A percentile compares a stretch with the other conserved stretches of the same genome.
phyloP scores from a whole-genome alignment of 2,329 filamentous ascomycete species.

The Thielaviopsis euricoi region DNA sequence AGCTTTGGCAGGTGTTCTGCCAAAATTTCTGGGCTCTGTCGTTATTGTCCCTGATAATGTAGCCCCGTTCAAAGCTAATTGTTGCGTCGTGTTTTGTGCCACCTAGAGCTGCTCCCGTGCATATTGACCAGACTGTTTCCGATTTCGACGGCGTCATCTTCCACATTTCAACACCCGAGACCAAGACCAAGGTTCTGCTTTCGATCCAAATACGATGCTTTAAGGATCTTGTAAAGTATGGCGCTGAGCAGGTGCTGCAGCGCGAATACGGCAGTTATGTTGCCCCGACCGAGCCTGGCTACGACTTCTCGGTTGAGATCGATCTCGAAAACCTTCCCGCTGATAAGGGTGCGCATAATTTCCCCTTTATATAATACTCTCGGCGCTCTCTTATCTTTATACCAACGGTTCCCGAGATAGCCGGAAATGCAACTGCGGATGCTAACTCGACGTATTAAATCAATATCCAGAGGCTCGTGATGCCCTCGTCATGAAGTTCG shows the following conservation, averaged over 20 bases:
- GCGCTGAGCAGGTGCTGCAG: constrained; percentile 77
- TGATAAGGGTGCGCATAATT: constrained; percentile 43
- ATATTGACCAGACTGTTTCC: constrained; percentile 95
- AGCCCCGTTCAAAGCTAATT: neutral
- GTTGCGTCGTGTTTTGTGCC: constrained; percentile 14
- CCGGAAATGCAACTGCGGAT: neutral
- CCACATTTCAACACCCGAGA: constrained; percentile 90
- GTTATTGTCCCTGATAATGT: neutral
- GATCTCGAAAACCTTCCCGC: constrained; percentile 77
- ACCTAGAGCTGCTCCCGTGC: constrained; percentile 52
- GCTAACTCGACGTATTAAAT: neutral
- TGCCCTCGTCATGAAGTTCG: constrained; percentile 72
- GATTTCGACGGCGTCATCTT: constrained; percentile 99
- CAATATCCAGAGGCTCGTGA: constrained; percentile 53
- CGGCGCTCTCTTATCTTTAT: neutral
- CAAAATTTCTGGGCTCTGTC: neutral
- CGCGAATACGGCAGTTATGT: constrained; percentile 92
- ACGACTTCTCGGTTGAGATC: constrained; percentile 86
- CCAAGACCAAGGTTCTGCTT: constrained; percentile 84
- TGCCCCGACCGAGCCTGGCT: constrained; percentile 71
- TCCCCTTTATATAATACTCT: neutral
- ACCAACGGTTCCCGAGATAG: neutral
- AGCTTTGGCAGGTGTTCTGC: neutral
- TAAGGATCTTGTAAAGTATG: constrained; percentile 80
- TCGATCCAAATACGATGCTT: constrained; percentile 94